Evolutionary conservation across 2,329 filamentous ascomycete species (phyloP).

Genomic region (Zymoseptoria ardabiliae): DNA sequence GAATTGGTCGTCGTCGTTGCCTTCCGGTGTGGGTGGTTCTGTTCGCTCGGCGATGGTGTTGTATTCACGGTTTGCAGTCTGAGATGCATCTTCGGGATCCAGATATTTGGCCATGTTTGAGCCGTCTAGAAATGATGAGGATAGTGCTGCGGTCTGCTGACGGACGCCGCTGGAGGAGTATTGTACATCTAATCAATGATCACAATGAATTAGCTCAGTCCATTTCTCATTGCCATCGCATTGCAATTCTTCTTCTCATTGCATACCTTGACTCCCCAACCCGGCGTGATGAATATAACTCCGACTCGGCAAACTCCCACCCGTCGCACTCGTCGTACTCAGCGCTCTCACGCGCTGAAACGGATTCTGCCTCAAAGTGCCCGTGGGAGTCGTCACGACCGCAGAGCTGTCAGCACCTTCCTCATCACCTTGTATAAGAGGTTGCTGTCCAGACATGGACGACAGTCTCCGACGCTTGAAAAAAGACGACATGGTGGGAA

Average conservation of each 20-base stretch:
- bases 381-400: not conserved
- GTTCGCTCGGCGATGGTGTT: conserved; percentile 29
- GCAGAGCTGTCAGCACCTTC: not conserved
- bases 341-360: not conserved
- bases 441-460: not conserved
- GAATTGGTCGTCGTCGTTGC: conserved; percentile 3
- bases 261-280: conserved; percentile 18
- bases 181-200: conserved; percentile 34
- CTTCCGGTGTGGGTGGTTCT: conserved; percentile 27
- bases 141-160: conserved; percentile 33
- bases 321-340: conserved; percentile 4
- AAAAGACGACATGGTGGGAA: not conserved
- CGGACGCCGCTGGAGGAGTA: conserved; percentile 34
- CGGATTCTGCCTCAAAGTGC: not conserved
- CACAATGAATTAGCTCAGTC: not conserved
- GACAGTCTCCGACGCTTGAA: not conserved
- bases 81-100: conserved; percentile 7
- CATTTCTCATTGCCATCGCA: too few relatives aligned
- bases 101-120: conserved; percentile 24
- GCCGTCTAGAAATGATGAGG: conserved; percentile 31
- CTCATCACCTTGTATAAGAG: not conserved
- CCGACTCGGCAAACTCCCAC: conserved; percentile 26
- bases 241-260: too few relatives aligned
- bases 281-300: conserved; percentile 30
- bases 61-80: conserved; percentile 7